These are phyloP conservation scores for Sindora glabra DNA, from an alignment of 306 rosid species.

Conservation along the genomic window DNA sequence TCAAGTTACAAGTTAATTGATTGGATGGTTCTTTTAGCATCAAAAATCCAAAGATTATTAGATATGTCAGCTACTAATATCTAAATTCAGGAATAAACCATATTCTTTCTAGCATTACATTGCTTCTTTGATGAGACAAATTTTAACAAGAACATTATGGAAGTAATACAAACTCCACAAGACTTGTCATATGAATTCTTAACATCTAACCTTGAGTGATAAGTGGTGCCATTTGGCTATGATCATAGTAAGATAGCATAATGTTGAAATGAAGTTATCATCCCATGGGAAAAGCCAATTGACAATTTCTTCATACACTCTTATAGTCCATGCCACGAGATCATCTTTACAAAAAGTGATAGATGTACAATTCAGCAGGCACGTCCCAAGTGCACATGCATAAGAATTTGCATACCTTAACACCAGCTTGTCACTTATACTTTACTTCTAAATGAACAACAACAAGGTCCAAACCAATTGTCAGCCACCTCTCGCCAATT, in stretches of 20 bases:
- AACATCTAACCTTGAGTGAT: background rate
- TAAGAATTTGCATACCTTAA: too few relatives aligned
- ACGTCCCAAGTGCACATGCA: too few relatives aligned
- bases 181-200: background rate
- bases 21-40: background rate
- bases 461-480: too few relatives aligned
- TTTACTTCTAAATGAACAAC: too few relatives aligned
- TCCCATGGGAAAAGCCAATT: background rate
- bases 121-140: background rate
- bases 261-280: background rate
- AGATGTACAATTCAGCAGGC: too few relatives aligned
- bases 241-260: background rate
- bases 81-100: too few relatives aligned
- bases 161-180: background rate
- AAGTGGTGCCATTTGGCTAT: background rate
- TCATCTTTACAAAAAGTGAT: too few relatives aligned
- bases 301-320: background rate
- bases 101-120: background rate
- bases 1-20: background rate
- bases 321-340: too few relatives aligned
- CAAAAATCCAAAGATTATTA: background rate
- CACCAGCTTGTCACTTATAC: too few relatives aligned
- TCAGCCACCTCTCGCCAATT: too few relatives aligned
- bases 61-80: background rate
- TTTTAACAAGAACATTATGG: background rate